These are phyloP conservation scores for Neurospora africana DNA, from an alignment of 495 filamentous ascomycete genomes.

Conservation along the genomic window DNA sequence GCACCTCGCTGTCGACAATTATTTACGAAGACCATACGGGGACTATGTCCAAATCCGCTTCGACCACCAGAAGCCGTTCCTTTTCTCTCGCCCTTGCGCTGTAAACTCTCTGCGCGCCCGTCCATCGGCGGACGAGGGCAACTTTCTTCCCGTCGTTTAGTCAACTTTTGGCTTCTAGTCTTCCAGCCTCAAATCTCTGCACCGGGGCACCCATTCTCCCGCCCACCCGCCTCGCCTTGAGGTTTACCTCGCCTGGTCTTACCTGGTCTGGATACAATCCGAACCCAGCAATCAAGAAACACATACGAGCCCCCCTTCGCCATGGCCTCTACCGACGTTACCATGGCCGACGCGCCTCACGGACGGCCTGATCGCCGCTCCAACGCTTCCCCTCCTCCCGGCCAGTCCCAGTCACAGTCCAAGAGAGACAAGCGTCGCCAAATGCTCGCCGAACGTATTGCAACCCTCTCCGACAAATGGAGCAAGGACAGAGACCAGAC, in stretches of 20 bases:
- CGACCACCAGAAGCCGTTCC: neutral
- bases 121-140: neutral
- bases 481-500: slow-evolving; percentile 68
- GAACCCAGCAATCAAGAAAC: neutral
- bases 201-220: neutral
- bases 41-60: neutral
- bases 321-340: slow-evolving; percentile 24
- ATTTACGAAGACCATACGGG: neutral
- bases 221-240: neutral
- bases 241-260: neutral
- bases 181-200: neutral
- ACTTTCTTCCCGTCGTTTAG: neutral
- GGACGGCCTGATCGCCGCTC: slow-evolving; percentile 17
- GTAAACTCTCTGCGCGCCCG: neutral
- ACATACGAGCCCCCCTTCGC: neutral
- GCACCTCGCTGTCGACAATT: neutral
- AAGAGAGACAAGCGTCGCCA: slow-evolving; percentile 88
- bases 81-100: neutral
- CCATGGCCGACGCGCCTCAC: slow-evolving; percentile 15
- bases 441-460: slow-evolving; percentile 63
- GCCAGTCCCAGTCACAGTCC: slow-evolving; percentile 37
- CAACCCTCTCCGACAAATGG: slow-evolving; percentile 62
- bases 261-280: neutral
- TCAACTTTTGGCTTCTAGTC: neutral
- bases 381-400: slow-evolving; percentile 20